phyloP scores from a whole-genome alignment of 306 rosid genomes.

The Quercus mongolica region DNA sequence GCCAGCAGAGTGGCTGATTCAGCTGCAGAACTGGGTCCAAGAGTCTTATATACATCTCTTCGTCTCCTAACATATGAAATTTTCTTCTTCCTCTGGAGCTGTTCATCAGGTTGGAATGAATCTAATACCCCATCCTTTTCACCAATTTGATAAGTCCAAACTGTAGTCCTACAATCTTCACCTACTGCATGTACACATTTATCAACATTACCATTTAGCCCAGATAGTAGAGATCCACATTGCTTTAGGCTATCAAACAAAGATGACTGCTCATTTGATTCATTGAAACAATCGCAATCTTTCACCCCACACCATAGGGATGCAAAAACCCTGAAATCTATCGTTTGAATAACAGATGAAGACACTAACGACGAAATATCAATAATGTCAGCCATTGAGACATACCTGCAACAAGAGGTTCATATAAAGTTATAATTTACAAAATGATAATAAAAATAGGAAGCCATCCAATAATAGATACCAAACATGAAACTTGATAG shows the following conservation, averaged over 20 bases:
- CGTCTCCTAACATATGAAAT: slow-evolving; percentile 53
- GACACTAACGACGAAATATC: no score
- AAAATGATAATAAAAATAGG: no score
- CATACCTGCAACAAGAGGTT: no score
- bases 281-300: no score
- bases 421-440: no score
- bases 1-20: slow-evolving; percentile 67
- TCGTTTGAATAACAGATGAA: no score
- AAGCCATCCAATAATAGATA: no score
- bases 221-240: slow-evolving; percentile 61
- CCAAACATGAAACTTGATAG: no score
- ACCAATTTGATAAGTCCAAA: slow-evolving; percentile 74
- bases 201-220: slow-evolving; percentile 40
- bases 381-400: no score
- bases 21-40: slow-evolving; percentile 72
- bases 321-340: no score
- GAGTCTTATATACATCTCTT: slow-evolving; percentile 54
- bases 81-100: slow-evolving; percentile 73
- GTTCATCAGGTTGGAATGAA: slow-evolving; percentile 78
- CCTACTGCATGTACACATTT: slow-evolving; percentile 64
- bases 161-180: slow-evolving; percentile 81
- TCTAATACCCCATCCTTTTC: slow-evolving; percentile 55
- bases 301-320: no score
- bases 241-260: slow-evolving; percentile 46
- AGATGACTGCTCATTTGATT: neutral